phyloP scores from a whole-genome alignment of 257 asterid genomes.

The Nicotiana benthamiana region DNA sequence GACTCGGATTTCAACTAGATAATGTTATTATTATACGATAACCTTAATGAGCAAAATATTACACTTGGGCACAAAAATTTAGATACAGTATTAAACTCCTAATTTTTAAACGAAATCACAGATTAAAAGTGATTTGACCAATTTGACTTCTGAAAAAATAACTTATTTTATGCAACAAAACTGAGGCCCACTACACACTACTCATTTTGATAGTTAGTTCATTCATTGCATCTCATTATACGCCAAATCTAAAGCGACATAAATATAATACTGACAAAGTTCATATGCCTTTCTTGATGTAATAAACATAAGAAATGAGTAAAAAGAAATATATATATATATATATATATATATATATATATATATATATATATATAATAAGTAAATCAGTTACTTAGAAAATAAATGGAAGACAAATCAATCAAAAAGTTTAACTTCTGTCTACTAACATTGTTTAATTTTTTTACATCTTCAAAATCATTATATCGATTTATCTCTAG shows the following conservation, averaged over 20 bases:
- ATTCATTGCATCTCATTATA: background rate
- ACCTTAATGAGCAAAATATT: background rate
- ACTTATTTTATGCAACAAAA: background rate
- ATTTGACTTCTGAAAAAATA: background rate
- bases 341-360: too few species aligned
- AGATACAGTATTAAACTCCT: background rate
- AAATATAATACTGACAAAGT: background rate
- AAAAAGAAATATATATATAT: too few species aligned
- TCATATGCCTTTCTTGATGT: background rate
- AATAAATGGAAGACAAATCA: too few species aligned
- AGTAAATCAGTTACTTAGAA: too few species aligned
- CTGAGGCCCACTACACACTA: background rate
- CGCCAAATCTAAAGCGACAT: background rate
- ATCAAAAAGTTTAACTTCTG: too few species aligned
- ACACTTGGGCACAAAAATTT: background rate
- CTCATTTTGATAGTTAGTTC: too few species aligned
- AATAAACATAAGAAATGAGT: background rate
- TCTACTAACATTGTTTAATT: too few species aligned
- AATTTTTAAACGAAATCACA: background rate
- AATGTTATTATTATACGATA: background rate
- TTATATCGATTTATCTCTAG: too few species aligned
- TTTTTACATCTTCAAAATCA: too few species aligned
- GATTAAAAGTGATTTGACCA: background rate
- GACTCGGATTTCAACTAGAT: background rate
- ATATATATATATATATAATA: too few species aligned